These are phyloP conservation scores for Bryoerythrophyllum caledonicum DNA, from an alignment of 225 moss, liverwort and hornwort species.

Conservation along the genomic window DNA sequence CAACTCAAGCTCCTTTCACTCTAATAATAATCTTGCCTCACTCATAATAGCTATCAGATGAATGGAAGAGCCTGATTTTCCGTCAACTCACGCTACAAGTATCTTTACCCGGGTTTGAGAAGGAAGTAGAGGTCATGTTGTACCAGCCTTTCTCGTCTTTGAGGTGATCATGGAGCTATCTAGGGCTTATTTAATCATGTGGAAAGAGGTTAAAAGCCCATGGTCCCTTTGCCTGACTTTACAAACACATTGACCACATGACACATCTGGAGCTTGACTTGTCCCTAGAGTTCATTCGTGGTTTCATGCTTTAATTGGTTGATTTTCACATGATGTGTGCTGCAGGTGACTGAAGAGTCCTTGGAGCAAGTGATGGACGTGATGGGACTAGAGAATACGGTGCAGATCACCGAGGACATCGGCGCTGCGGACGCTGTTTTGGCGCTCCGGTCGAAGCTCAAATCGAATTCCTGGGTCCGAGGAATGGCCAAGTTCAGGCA, in stretches of 20 bases:
- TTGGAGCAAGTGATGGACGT: slow-evolving; percentile 94
- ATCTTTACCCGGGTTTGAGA: no score
- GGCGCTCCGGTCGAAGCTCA: slow-evolving; percentile 85
- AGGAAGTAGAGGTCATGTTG: no score
- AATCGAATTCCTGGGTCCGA: slow-evolving; percentile 89
- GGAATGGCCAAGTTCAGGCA: slow-evolving; percentile 97
- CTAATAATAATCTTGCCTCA: no score
- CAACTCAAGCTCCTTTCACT: no score
- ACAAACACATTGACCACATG: background rate
- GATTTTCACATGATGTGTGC: background rate
- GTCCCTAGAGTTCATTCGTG: background rate
- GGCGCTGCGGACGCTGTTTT: slow-evolving; percentile 89
- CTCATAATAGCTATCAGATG: no score
- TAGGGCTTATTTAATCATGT: no score
- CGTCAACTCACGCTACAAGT: no score
- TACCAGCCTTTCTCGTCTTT: no score
- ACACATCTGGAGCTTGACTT: background rate
- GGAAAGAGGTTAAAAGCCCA: no score
- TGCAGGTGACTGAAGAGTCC: slow-evolving; percentile 86
- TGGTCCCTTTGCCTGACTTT: no score
- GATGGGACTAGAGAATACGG: slow-evolving; percentile 86
- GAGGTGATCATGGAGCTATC: background rate
- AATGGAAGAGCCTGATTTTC: no score
- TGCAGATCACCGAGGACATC: slow-evolving; percentile 90
- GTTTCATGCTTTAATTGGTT: background rate